Conservation (phyloP, 192 early-diverging fungal species). For the Cetraspora pellucida region DNA sequence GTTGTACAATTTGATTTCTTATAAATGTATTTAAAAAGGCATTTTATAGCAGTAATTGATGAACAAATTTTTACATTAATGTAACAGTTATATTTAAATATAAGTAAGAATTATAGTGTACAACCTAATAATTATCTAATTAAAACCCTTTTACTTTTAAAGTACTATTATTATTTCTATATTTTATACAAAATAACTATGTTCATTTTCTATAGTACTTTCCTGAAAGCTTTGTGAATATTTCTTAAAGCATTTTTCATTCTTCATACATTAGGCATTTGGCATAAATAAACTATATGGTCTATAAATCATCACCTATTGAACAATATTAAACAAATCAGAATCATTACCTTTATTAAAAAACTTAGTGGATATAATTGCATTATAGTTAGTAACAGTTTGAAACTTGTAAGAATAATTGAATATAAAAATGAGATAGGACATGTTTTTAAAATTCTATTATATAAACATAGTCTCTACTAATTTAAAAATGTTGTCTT, state of each 20-base stretch:
- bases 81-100: neutral
- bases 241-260: neutral
- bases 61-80: too few species aligned
- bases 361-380: conserved; percentile 30
- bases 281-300: conserved; percentile 23
- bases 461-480: conserved; percentile 7
- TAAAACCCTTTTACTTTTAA: too few species aligned
- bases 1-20: conserved; percentile 7
- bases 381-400: conserved; percentile 1
- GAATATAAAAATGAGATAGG: conserved; percentile 38
- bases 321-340: conserved; percentile 27
- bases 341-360: neutral
- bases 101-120: neutral
- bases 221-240: neutral
- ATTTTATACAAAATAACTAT: too few species aligned
- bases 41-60: too few species aligned
- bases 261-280: neutral
- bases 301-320: conserved; percentile 32
- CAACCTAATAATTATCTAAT: neutral
- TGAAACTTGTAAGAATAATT: conserved; percentile 27
- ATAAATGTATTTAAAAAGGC: conserved; percentile 27
- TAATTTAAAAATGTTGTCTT: conserved; percentile 22
- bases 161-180: too few species aligned
- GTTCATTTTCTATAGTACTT: neutral
- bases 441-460: conserved; percentile 42